Conservation (phyloP, 192 early-diverging fungal species). For the Linderina pennispora region DNA sequence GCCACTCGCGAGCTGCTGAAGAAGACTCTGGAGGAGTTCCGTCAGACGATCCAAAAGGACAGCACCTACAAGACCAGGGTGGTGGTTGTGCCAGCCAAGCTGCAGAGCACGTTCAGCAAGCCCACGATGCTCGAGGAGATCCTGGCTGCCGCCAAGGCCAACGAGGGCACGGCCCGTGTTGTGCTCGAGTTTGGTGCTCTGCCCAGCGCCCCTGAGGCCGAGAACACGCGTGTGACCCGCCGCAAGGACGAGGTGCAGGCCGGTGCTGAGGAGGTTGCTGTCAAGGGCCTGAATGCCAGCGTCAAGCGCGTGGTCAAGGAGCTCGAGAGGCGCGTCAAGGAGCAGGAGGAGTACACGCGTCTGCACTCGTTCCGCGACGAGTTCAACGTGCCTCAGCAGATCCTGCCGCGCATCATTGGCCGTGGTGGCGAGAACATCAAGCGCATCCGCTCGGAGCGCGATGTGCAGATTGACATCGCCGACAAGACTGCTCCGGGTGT, state of each 20-base stretch:
- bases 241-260: conserved; percentile 38
- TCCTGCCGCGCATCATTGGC: conserved; percentile 79
- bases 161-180: conserved; percentile 31
- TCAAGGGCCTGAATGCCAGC: conserved; percentile 74
- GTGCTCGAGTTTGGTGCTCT: conserved; percentile 64
- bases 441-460: conserved; percentile 67
- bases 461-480: conserved; percentile 62
- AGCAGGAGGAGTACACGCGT: conserved; percentile 63
- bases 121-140: conserved; percentile 71
- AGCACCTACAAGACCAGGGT: conserved; percentile 60
- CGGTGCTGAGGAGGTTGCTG: conserved; percentile 63
- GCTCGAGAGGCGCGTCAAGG: conserved; percentile 59
- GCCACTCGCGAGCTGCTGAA: conserved; percentile 48
- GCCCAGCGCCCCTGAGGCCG: conserved; percentile 23
- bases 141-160: conserved; percentile 51
- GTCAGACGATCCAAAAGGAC: conserved; percentile 52
- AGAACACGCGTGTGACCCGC: conserved; percentile 44
- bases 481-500: conserved; percentile 4
- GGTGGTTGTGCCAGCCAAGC: conserved; percentile 61
- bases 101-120: conserved; percentile 68
- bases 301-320: conserved; percentile 67
- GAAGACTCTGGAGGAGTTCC: conserved; percentile 60
- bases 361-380: conserved; percentile 65
- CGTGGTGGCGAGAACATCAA: conserved; percentile 80
- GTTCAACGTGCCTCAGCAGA: conserved; percentile 63